These are phyloP conservation scores for Cnidoscolus chayamansa DNA, from an alignment of 441 rosid genomes.

Conservation along the genomic window DNA sequence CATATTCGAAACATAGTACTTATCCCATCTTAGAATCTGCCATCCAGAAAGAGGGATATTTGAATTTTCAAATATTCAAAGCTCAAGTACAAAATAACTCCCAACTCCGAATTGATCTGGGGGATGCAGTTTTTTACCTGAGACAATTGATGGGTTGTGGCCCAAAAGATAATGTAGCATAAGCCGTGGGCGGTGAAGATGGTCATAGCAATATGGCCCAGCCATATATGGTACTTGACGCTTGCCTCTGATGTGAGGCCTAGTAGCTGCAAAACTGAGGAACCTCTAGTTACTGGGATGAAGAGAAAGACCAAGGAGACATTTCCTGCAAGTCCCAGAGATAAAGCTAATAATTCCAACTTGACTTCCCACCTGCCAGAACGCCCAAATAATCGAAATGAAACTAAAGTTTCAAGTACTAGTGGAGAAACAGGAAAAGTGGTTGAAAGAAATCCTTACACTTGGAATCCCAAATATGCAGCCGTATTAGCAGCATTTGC, in stretches of 20 bases:
- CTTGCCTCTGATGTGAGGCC: slow-evolving; percentile 60
- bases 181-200: slow-evolving; percentile 48
- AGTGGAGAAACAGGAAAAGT: background rate
- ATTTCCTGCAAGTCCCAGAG: slow-evolving; percentile 51
- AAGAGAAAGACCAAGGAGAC: slow-evolving; percentile 50
- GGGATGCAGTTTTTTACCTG: slow-evolving; percentile 27
- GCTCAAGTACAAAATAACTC: background rate
- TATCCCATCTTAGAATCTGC: slow-evolving; percentile 45
- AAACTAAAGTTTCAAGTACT: background rate
- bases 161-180: slow-evolving; percentile 47
- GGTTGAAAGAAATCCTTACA: slow-evolving; percentile 26
- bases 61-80: background rate
- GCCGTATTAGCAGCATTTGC: slow-evolving; percentile 23
- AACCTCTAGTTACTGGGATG: slow-evolving; percentile 57
- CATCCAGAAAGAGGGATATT: background rate
- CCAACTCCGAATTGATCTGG: background rate
- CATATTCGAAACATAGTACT: slow-evolving; percentile 33
- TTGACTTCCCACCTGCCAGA: slow-evolving; percentile 49
- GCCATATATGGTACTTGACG: slow-evolving; percentile 62
- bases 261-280: slow-evolving; percentile 44
- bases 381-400: background rate
- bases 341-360: slow-evolving; percentile 31
- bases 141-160: slow-evolving; percentile 35
- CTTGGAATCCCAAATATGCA: slow-evolving; percentile 26
- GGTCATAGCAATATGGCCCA: slow-evolving; percentile 42